Base-by-base conservation (phyloP, 768 basidiomycete species). In the Boletellus sp. region DNA sequence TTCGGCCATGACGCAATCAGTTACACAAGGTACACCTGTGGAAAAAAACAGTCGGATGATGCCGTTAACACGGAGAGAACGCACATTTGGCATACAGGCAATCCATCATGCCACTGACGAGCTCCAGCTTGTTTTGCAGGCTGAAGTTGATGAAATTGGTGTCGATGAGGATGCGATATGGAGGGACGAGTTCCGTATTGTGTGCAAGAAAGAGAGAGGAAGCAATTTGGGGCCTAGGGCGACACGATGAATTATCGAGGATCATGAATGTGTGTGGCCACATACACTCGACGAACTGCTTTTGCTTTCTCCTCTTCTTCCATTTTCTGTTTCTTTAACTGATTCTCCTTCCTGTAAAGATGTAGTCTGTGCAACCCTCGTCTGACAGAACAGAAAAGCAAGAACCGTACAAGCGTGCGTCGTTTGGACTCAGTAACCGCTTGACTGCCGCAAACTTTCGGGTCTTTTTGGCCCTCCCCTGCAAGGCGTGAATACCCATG, bases 71-170 rank as follows among this genome's bases (percentile, higher is more conserved):
- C 15, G 12, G 20, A 44, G 26, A 35, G 6, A 32, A 68, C 81
- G 49, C 57, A 95, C 95, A 97, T 74, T 99, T 98, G 12, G 96
- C 96, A 69, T 91, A 96, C 15, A 98, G 75, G 62, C 93, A 95
- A 64, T 99, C 96, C 96, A 99, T 98, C 96, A 99, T 97, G n/a
- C 90, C 94, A 61, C 86, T 84, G 19, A 97, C 77, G 47, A 98
- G 78, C 68, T 99, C 96, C 56, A 99, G 73, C 69, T 97, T 96
- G 70, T 98, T 99, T 73, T 99, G 96, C 42, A 99, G 78, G 57
- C 87, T 91, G 67, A 98, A 95, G 66, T 98, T 98, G 78, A 99
- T 99, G 60, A 99, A 98, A 68, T 99, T 99, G 65, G 96, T 99
- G 70, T 99, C 96, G 52, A 99, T 92, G 34, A 99, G 81, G 23